Evolutionary conservation across 257 asterid species (phyloP).

Genomic region (Mentha longifolia): DNA sequence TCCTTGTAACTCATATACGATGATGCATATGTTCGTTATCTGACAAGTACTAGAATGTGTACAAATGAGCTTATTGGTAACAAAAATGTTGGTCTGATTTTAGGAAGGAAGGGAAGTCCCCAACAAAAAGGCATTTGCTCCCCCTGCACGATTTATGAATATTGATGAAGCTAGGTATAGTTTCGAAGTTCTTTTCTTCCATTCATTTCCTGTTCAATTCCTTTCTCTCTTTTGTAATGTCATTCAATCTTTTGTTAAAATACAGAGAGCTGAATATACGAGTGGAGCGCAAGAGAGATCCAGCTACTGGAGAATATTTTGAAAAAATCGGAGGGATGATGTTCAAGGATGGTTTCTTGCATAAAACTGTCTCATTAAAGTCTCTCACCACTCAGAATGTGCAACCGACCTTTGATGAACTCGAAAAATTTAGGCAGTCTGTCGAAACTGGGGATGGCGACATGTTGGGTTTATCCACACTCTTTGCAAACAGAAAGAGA

Average conservation of each 20-base stretch:
- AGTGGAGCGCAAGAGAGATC: conserved; percentile 83
- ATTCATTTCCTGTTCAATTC: neutral
- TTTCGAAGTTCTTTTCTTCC: conserved; percentile 1
- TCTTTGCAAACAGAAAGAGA: conserved; percentile 78
- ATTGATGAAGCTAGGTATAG: conserved; percentile 85
- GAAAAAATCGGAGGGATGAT: conserved; percentile 85
- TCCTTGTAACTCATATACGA: no score
- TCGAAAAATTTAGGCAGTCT: conserved; percentile 85
- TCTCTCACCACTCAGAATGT: conserved; percentile 77
- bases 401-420: conserved; percentile 93
- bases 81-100: conserved; percentile 30
- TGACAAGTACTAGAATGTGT: conserved; percentile 4
- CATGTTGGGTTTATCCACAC: conserved; percentile 73
- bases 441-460: conserved; percentile 80
- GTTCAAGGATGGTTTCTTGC: conserved; percentile 94
- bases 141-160: conserved; percentile 88
- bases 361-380: conserved; percentile 78
- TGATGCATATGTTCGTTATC: no score
- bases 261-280: conserved; percentile 82
- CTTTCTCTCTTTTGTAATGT: conserved; percentile 12
- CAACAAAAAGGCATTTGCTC: conserved; percentile 77
- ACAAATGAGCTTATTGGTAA: conserved; percentile 16
- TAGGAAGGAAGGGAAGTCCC: conserved; percentile 95
- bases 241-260: conserved; percentile 2
- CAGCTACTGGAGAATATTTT: conserved; percentile 71